Evolutionary conservation across 2,329 filamentous ascomycete genomes (phyloP), one percentile per base, ranked within the genome.

Genomic region (Raffaelea albimanens): DNA sequence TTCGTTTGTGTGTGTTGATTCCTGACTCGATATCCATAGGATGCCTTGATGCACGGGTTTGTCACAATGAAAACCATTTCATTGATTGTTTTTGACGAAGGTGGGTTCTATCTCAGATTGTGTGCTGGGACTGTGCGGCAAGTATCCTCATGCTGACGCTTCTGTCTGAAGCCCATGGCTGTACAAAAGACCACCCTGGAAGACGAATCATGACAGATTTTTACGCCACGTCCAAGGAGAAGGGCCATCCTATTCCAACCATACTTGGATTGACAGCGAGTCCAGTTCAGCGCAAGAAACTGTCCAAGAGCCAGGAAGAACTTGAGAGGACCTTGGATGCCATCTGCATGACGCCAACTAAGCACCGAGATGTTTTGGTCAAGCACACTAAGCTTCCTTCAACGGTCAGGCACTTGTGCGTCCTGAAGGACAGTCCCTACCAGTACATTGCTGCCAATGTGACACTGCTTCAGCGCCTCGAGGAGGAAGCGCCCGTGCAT

Each of bases 221-320:
- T 54, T 95, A 94, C 57, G 76, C 80, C 52, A 66, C 68, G 23
- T 62, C 60, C 18, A 71, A 70, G 44, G 53, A 46, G 0, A 52
- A 48, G 2, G 70, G 68, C 0, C 50, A 61, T 0, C 43, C 57
- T 0, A 62, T 78, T 1, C 89, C 89, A 0, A 69, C 72, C 19
- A 82, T 95, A 23, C 68, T 95, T 5, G 89, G 88, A 0, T 69
- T 95, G 21, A 90, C 84, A 7, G 89, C 89, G 1, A 94, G 85
- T 52, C 88, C 88, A 0, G 75, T 87, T 3, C 79, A 83, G 53
- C 77, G 71, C 47, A 78, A 75, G 1, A 73, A 73, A 16, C 60
- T 72, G 1, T 63, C 67, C 2, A n/a, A n/a, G n/a, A 73, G 73
- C 33, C 68, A 91, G 14, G 66, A 75, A 61, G 59, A 62, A 4